Conservation (phyloP, 2,329 filamentous ascomycete species). For the Sarocladium strictum region DNA sequence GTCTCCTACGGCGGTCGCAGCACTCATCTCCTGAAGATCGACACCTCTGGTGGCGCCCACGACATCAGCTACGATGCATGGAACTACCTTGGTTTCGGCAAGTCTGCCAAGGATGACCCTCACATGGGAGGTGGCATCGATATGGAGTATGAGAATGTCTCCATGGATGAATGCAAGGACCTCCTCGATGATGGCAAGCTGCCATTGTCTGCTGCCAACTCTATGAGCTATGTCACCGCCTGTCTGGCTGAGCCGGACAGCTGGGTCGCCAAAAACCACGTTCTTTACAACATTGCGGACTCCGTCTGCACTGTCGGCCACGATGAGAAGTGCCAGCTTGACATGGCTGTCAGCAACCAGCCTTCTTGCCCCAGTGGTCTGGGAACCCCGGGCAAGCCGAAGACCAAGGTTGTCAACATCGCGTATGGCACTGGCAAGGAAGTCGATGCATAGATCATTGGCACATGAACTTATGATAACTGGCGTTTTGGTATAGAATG, state of each 20-base stretch:
- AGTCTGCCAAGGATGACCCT: conserved; percentile 39
- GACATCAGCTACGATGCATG: conserved; percentile 58
- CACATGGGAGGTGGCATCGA: conserved; percentile 41
- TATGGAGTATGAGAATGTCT: conserved; percentile 45
- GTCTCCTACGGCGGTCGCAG: conserved; percentile 41
- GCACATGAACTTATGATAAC: background rate
- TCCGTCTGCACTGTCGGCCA: conserved; percentile 41
- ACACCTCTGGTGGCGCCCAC: conserved; percentile 48
- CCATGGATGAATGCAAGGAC: conserved; percentile 40
- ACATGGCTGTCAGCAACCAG: conserved; percentile 44
- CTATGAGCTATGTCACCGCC: conserved; percentile 46
- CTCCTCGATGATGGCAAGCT: conserved; percentile 46
- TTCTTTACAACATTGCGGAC: conserved; percentile 49
- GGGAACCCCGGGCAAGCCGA: background rate
- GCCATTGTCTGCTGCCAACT: conserved; percentile 49
- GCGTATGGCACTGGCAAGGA: conserved; percentile 42
- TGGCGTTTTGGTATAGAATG: conserved; percentile 4
- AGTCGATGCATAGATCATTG: conserved; percentile 15
- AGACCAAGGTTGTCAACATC: conserved; percentile 42
- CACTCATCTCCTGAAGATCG: conserved; percentile 53
- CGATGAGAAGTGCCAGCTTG: conserved; percentile 44
- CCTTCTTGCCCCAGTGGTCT: conserved; percentile 36
- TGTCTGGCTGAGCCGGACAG: conserved; percentile 39
- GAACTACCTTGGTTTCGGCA: conserved; percentile 50
- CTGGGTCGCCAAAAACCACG: conserved; percentile 47